phyloP scores from a whole-genome alignment of 2,329 filamentous ascomycete genomes.

The Basipetospora chlamydospora region DNA sequence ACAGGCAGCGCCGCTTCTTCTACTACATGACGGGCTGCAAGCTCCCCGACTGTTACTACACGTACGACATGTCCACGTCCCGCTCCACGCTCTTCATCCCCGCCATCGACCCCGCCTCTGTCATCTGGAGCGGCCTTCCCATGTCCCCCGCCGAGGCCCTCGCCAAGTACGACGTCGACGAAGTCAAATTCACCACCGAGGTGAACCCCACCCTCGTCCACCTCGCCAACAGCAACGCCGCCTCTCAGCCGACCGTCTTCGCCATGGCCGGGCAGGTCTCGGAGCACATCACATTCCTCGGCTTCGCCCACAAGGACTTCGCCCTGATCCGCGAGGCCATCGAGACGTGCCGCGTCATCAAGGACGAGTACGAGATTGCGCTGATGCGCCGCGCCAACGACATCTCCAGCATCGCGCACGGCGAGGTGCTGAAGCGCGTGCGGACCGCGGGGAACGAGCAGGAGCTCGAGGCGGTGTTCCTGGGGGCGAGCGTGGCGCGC shows the following conservation, averaged over 20 bases:
- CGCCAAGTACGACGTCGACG: slow-evolving; percentile 66
- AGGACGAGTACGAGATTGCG: slow-evolving; percentile 61
- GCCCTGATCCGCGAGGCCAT: slow-evolving; percentile 45
- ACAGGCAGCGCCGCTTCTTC: slow-evolving; percentile 77
- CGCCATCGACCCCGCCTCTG: slow-evolving; percentile 69
- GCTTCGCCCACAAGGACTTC: slow-evolving; percentile 51
- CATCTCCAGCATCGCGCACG: slow-evolving; percentile 54
- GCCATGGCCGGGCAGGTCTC: slow-evolving; percentile 69
- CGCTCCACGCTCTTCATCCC: slow-evolving; percentile 83
- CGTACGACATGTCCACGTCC: slow-evolving; percentile 63
- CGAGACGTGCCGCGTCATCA: slow-evolving; percentile 53
- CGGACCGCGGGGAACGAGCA: slow-evolving; percentile 58
- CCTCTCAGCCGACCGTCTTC: slow-evolving; percentile 39
- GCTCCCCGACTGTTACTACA: slow-evolving; percentile 64
- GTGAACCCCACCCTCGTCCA: slow-evolving; percentile 58
- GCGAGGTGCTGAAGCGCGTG: slow-evolving; percentile 44
- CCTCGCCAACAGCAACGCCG: slow-evolving; percentile 24
- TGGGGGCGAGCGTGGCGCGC: slow-evolving; percentile 59
- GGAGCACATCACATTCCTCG: slow-evolving; percentile 54
- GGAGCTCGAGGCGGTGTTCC: slow-evolving; percentile 69
- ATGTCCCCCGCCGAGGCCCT: slow-evolving; percentile 62
- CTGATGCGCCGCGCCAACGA: slow-evolving; percentile 59
- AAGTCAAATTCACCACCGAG: slow-evolving; percentile 56
- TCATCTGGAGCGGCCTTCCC: slow-evolving; percentile 88
- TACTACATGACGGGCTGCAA: slow-evolving; percentile 84